Evolutionary conservation across 495 filamentous ascomycete genomes (phyloP).

Genomic region (Podospora pseudoanserina): DNA sequence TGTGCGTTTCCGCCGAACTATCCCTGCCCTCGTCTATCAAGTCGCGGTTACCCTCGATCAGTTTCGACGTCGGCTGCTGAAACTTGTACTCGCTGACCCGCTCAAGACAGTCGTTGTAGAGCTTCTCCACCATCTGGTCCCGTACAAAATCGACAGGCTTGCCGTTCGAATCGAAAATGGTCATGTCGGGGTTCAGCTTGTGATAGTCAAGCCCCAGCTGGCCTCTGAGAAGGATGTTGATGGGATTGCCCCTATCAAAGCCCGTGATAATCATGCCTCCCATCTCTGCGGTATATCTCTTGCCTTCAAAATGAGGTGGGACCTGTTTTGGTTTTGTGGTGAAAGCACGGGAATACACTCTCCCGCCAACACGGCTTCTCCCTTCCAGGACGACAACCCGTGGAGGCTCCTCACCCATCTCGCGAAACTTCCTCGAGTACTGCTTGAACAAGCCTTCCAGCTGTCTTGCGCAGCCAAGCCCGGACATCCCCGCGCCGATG

Average conservation of each 20-base stretch:
- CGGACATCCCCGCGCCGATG: constrained; percentile 91
- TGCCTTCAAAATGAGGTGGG: constrained; percentile 45
- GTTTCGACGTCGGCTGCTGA: constrained; percentile 60
- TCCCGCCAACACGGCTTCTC: constrained; percentile 81
- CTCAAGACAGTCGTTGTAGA: constrained; percentile 93
- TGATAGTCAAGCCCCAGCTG: constrained; percentile 89
- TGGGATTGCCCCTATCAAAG: constrained; percentile 90
- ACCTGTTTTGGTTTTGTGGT: constrained; percentile 35
- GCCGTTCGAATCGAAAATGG: constrained; percentile 86
- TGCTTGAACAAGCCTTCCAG: constrained; percentile 79
- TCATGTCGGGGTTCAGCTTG: constrained; percentile 75
- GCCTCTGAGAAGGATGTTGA: constrained; percentile 84
- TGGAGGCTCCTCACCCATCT: constrained; percentile 60
- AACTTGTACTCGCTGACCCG: constrained; percentile 85
- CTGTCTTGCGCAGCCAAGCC: constrained; percentile 87
- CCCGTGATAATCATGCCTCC: constrained; percentile 97
- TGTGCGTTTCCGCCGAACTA: constrained; percentile 62
- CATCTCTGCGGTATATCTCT: constrained; percentile 83
- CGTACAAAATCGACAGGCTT: constrained; percentile 71
- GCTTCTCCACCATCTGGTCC: constrained; percentile 77
- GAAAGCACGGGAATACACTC: constrained; percentile 89
- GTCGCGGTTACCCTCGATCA: constrained; percentile 79
- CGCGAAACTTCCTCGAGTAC: constrained; percentile 61
- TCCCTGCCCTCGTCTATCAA: constrained; percentile 82
- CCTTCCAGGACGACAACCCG: constrained; percentile 83